A percentile compares a stretch with the other conserved stretches of the same genome.
Conservation (phyloP, 2,329 filamentous ascomycete genomes). For the Fusarium paranaense region DNA sequence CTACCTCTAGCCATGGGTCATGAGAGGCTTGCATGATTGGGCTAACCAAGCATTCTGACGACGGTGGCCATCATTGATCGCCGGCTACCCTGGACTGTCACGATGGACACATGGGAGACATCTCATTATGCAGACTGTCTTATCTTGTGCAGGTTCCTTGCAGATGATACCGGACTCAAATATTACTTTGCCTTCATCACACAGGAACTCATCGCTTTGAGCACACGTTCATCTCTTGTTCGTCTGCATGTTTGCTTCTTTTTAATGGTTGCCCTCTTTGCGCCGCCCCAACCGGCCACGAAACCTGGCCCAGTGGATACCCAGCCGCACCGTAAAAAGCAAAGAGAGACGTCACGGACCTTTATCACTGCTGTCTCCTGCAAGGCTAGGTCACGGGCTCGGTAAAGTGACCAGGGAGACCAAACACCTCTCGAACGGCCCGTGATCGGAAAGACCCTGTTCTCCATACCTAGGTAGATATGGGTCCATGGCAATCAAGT, state of each 20-base stretch:
- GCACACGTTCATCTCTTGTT: neutral
- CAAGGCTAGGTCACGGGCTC: neutral
- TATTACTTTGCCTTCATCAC: neutral
- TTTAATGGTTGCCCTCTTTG: neutral
- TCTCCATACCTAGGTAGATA: neutral
- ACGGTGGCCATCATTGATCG: neutral
- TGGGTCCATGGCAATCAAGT: neutral
- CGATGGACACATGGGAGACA: neutral
- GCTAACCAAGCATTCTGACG: conserved; percentile 9
- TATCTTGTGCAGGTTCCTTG: neutral
- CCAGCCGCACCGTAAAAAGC: neutral
- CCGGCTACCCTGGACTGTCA: neutral
- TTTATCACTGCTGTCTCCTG: neutral
- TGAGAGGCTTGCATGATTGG: conserved; percentile 3
- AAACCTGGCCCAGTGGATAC: neutral
- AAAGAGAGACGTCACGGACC: neutral
- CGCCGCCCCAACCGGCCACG: neutral
- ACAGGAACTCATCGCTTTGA: neutral
- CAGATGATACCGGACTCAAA: neutral
- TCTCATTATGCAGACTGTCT: neutral
- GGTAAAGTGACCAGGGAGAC: neutral
- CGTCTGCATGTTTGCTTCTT: conserved; percentile 8
- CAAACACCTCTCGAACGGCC: neutral
- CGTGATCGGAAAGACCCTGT: neutral
- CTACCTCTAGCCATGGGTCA: neutral